Evolutionary conservation across 2,329 filamentous ascomycete genomes (phyloP).

Genomic region (Cercospora sp.): DNA sequence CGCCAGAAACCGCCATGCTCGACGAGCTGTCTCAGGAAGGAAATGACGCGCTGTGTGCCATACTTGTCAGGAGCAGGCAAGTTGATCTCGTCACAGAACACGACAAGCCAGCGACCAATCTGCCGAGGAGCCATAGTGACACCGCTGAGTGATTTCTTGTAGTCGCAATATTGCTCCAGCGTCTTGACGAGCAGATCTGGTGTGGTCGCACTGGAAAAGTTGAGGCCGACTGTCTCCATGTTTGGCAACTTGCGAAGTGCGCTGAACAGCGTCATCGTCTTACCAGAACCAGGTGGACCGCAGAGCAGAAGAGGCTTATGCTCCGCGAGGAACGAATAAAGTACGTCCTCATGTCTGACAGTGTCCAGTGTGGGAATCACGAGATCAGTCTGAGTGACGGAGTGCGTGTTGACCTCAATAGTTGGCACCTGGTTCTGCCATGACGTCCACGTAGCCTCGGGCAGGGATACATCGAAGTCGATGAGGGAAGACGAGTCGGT

Average conservation of each 20-base stretch:
- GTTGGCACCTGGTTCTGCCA: conserved; percentile 95
- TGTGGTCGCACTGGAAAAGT: conserved; percentile 98
- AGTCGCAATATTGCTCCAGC: conserved; percentile 99
- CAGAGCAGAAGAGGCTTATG: conserved; percentile 96
- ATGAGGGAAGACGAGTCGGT: conserved; percentile 78
- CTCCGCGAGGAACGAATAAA: conserved; percentile 98
- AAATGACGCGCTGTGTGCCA: conserved; percentile 94
- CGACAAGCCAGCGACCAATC: conserved; percentile 94
- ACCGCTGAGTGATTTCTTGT: conserved; percentile 96
- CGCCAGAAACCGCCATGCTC: conserved; percentile 99
- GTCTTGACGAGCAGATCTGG: conserved; percentile 98
- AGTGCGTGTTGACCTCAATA: conserved; percentile 97
- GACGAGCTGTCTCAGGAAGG: conserved; percentile 93
- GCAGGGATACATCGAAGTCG: conserved; percentile 88
- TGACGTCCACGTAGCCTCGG: conserved; percentile 81
- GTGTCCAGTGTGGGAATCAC: conserved; percentile 98
- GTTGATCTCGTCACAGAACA: conserved; percentile 99
- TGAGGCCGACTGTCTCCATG: conserved; percentile 98
- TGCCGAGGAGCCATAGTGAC: conserved; percentile 94
- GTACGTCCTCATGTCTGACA: conserved; percentile 95
- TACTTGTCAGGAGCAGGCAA: conserved; percentile 97
- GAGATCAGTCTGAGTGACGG: conserved; percentile 94
- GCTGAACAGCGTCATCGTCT: conserved; percentile 99
- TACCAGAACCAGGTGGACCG: conserved; percentile 95
- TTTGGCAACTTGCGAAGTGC: conserved; percentile 94